Evolutionary conservation across 1,139 yeast species (phyloP).

Genomic region (Kazachstania sp.): DNA sequence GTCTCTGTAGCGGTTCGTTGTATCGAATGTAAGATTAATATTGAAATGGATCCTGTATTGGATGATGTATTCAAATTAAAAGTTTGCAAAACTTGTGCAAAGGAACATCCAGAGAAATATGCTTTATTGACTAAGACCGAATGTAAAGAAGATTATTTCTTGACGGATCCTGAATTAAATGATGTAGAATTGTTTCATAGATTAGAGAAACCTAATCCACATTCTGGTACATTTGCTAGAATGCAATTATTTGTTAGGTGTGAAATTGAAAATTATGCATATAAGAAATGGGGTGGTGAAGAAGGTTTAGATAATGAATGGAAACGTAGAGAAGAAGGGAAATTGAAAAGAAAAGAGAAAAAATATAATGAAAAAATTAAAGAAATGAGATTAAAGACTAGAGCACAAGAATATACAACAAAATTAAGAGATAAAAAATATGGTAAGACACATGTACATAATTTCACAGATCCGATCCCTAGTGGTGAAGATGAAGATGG

Average conservation of each 20-base stretch:
- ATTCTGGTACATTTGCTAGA: slow-evolving; percentile 73
- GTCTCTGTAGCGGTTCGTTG: slow-evolving; percentile 68
- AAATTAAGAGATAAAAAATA: slow-evolving; percentile 45
- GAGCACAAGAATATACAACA: slow-evolving; percentile 85
- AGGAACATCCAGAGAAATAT: slow-evolving; percentile 73
- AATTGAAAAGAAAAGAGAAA: slow-evolving; percentile 66
- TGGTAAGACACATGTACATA: slow-evolving; percentile 63
- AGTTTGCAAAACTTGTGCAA: slow-evolving; percentile 74
- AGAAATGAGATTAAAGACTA: slow-evolving; percentile 82
- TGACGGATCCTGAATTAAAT: slow-evolving; percentile 85
- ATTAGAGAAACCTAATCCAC: slow-evolving; percentile 89
- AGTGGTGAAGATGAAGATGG: slow-evolving; percentile 38
- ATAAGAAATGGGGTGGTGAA: slow-evolving; percentile 89
- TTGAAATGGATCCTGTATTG: slow-evolving; percentile 71
- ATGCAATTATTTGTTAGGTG: slow-evolving; percentile 87
- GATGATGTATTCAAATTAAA: slow-evolving; percentile 58
- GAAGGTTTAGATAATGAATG: slow-evolving; percentile 89
- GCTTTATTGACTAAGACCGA: slow-evolving; percentile 90
- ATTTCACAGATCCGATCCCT: slow-evolving; percentile 58
- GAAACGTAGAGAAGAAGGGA: slow-evolving; percentile 68
- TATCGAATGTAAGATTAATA: slow-evolving; percentile 61
- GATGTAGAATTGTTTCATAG: slow-evolving; percentile 64
- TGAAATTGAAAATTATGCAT: slow-evolving; percentile 88
- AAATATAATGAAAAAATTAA: slow-evolving; percentile 64
- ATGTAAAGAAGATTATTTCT: slow-evolving; percentile 80